Percentiles rank a stretch among this genome's conserved stretches.
Conservation (phyloP, 495 filamentous ascomycete species). For the Daldinia caldariorum region DNA sequence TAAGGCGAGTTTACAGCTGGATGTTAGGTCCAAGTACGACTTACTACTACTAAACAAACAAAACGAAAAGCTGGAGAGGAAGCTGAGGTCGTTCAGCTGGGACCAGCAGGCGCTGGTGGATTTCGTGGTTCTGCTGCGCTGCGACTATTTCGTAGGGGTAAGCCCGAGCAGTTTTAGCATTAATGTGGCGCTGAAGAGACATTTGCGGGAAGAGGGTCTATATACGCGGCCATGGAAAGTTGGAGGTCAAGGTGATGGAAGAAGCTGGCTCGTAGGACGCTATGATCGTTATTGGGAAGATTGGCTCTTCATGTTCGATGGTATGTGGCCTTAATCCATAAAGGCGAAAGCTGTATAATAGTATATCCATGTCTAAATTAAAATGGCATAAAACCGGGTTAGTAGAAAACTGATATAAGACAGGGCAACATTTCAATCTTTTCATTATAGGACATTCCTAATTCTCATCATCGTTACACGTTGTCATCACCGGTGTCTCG, state of each 20-base stretch:
- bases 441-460: conserved; percentile 31
- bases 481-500: conserved; percentile 53
- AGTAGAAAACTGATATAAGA: neutral
- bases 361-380: neutral
- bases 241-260: conserved; percentile 51
- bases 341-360: neutral
- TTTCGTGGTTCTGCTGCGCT: conserved; percentile 52
- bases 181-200: conserved; percentile 55
- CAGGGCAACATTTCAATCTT: conserved; percentile 24
- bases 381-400: neutral
- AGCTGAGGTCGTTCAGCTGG: conserved; percentile 52
- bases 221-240: conserved; percentile 56
- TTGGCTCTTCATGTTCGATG: conserved; percentile 60
- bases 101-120: conserved; percentile 59
- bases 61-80: conserved; percentile 34
- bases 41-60: conserved; percentile 38
- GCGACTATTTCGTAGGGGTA: conserved; percentile 55
- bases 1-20: conserved; percentile 18
- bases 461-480: conserved; percentile 40
- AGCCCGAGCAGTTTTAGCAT: conserved; percentile 59
- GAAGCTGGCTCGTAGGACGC: conserved; percentile 55
- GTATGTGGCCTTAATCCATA: conserved; percentile 52
- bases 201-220: conserved; percentile 51
- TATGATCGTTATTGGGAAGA: conserved; percentile 57
- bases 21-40: conserved; percentile 51